Base-by-base conservation (phyloP, 2,329 filamentous ascomycete species). In the Parafenestella ontariensis region DNA sequence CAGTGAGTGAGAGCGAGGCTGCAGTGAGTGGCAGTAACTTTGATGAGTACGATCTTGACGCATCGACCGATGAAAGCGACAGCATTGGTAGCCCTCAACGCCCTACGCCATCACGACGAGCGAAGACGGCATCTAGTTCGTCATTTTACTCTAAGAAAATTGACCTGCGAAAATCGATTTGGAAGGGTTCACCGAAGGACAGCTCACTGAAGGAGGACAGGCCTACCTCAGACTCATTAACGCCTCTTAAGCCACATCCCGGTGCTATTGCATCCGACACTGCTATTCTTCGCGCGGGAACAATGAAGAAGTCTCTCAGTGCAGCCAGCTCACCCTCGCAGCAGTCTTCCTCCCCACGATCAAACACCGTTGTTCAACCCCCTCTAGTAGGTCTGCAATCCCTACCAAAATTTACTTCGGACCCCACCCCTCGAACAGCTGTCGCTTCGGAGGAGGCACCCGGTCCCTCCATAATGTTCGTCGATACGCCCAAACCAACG, bases 381-480 rank as follows among this genome's bases (percentile, higher is more conserved):
- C 74, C 75, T 13, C 73, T 84, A 8, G 83, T 83, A 5, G 40
- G 51, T 11, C 81, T 85, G 48, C 79, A 82, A 20, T 88, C 85
- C 1, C 77, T 81, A 17, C 81, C 84, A 40, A 85, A 85, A 33
- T 94, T 94, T 71, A 89, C 87, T 0, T 92, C 89, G 46, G 86
- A 85, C 5, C 86, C 90, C 0, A 86, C 91, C 0, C 91, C 90
- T 0, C 85, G 89, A 60, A 88, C 90, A 1, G 84, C 82, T 56
- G 83, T 92, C 20, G 85, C 85, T 3, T 34, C 57, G 1, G 85
- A 89, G 55, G 89, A 89, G 52, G 85, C 83, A 1, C 79, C 84
- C 0, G 88, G 87, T 0, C 87, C 88, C 1, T 88, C 83, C 1
- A 92, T 96, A 58, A 90, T 90, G 84, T 96, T 95, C 73, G 86